Percentiles rank a stretch among this genome's conserved stretches.
Conservation (phyloP, 2,329 filamentous ascomycete genomes). For the Neocucurbitaria cava region DNA sequence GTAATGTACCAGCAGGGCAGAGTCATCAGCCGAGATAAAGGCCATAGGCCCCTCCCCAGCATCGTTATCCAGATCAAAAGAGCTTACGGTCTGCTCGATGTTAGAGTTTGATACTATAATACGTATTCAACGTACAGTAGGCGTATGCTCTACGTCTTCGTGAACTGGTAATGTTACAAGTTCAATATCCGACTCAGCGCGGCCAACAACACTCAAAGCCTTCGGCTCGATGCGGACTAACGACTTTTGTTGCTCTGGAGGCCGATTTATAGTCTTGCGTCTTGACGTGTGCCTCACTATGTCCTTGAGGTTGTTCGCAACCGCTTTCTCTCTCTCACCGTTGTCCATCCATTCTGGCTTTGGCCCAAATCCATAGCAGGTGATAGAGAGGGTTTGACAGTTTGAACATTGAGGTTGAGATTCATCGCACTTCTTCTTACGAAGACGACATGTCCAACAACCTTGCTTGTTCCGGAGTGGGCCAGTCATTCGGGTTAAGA, state of each 20-base stretch:
- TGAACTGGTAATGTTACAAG: not conserved
- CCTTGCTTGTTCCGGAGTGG: constrained; percentile 36
- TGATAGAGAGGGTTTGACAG: not conserved
- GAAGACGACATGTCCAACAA: constrained; percentile 68
- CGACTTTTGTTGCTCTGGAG: not conserved
- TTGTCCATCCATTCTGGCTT: constrained; percentile 2
- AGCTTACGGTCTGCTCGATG: not conserved
- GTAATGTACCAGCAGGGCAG: not conserved
- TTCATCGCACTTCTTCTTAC: constrained; percentile 69
- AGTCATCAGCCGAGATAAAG: not conserved
- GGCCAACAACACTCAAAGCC: not conserved
- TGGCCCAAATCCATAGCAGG: not conserved
- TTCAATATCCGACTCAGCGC: not conserved
- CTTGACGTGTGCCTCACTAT: not conserved
- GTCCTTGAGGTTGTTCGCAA: not conserved
- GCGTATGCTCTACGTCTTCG: not conserved
- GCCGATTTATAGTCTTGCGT: not conserved
- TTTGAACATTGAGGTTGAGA: constrained; percentile 56
- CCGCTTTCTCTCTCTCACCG: not conserved
- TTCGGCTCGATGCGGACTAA: not conserved
- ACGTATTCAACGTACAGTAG: not conserved
- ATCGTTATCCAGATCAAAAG: not conserved
- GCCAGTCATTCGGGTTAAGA: not conserved
- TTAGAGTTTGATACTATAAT: not conserved
- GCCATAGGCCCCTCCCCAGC: not conserved